A percentile compares a stretch with the other conserved stretches of the same genome.
Evolutionary conservation across 192 early-diverging fungal species (phyloP).

Genomic region (Coemansia sp.): DNA sequence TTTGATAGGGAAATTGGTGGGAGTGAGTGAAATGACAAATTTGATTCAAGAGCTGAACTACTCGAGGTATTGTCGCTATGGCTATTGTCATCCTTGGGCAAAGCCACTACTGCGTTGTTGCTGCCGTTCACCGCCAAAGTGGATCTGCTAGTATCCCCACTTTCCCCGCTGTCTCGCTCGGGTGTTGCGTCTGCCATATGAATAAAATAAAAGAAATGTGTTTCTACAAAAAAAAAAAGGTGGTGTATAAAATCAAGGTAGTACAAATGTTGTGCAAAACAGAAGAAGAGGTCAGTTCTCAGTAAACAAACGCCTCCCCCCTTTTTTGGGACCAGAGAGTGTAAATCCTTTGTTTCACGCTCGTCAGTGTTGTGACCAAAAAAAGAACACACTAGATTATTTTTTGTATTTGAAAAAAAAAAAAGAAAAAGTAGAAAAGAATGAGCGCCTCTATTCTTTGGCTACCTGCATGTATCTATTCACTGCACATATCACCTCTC

Average conservation of each 20-base stretch:
- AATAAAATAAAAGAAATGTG: background rate
- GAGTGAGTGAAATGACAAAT: background rate
- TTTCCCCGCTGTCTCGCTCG: slow-evolving; percentile 2
- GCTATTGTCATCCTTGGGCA: background rate
- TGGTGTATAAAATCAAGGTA: background rate
- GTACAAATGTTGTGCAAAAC: background rate
- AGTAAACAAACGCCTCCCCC: background rate
- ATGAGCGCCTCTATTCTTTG: background rate
- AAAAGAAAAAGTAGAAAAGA: background rate
- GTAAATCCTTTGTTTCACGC: background rate
- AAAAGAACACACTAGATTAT: background rate
- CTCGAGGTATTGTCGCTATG: background rate
- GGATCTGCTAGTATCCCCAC: slow-evolving; percentile 5
- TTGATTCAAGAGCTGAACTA: background rate
- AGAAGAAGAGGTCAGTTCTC: background rate
- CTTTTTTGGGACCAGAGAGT: background rate
- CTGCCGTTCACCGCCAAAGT: background rate
- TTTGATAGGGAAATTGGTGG: background rate
- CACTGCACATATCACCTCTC: too few relatives aligned
- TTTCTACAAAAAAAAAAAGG: background rate
- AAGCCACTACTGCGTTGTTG: background rate
- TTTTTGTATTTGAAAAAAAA: background rate
- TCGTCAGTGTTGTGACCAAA: background rate
- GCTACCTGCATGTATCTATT: background rate
- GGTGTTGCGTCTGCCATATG: slow-evolving; percentile 5